Evolutionary conservation across 1,284 basidiomycete genomes (phyloP), one percentile per base, ranked within the genome.

Genomic region (Fomitopsis pinicola): DNA sequence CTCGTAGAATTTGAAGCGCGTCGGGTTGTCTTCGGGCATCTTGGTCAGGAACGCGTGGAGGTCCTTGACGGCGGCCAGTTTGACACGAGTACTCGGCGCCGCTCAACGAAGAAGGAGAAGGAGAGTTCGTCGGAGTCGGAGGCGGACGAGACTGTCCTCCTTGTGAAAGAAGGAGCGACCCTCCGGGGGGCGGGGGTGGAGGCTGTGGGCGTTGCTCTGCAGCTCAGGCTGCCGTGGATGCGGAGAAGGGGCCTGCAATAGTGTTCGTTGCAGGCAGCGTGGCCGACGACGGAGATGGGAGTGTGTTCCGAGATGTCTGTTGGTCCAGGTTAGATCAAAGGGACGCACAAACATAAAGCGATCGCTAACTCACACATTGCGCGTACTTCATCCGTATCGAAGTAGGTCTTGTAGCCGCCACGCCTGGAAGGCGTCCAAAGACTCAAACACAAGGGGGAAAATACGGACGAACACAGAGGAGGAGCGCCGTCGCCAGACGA

Each of bases 401-500:
- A 88, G 74, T 94, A 91, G 0, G 92, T 91, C 72, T 89, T 91
- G 78, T 85, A 93, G 75, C 19, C 88, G 78, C 90, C 90, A 92
- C 58, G 77, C 82, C 64, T 89, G 80, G 67, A 92, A 92, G 42
- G 85, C 87, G 0, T 78, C 81, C 65, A 91, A 65, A 69, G 80
- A 82, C 56, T 81, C 72, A 69, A 92, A 92, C 42, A 86, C 76
- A 59, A 92, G 66, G 0, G 82, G 82, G 0, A 78, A 78, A 14
- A 73, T 87, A 59, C 76, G 80, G 36, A 78, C 78, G 0, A 80
- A 83, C 59, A 79, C 70, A 8, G 80, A 82, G 62, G 80, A 82
- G 61, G 76, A 80, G 59, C 66, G 68, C 3, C 75, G 81, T 0
- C 66, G 67, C 5, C 62, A 76, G 61, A 75, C 77, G 0, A 78